Evolutionary conservation across 805 yeast genomes (phyloP), one percentile per base, ranked within the genome.

Genomic region (Metschnikowia koreensis): DNA sequence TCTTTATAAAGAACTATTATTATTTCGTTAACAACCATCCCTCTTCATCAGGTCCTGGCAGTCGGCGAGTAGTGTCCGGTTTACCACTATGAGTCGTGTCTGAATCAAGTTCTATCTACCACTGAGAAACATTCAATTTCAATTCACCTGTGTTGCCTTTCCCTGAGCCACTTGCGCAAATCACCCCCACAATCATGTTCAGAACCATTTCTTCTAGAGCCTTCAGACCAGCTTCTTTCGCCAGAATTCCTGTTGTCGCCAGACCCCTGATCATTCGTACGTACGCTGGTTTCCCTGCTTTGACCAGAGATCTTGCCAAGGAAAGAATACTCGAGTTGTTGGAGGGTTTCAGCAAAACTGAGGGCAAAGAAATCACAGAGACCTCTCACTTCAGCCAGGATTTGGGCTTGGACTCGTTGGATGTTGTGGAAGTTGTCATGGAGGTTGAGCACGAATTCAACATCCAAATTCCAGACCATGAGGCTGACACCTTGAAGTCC

Each of bases 271-370:
- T 50, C 7, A 29, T 50, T 22, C 47, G 73, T 71, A 63, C 60
- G 44, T 84, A 84, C 67, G 82, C 87, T 36, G 78, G 76, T 46
- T 81, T 80, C 55, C 86, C 88, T 29, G 76, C 79, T 31, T 73
- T 84, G 60, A 81, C 87, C 41, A 81, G 79, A 66, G 88, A 84
- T n/a, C 66, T 80, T 38, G 81, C 86, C 49, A 73, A 73, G 48
- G 86, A 82, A 60, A 78, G 90, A 73, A 74, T 84, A 50, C 63
- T 82, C 50, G 88, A 84, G 62, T 69, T 84, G 61, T 74, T 84
- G 56, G 87, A 84, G 67, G 82, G 86, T 8, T 84, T 80, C 68
- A 84, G 80, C 59, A 84, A 83, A 63, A 76, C 81, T 17, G 75
- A 74, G 41, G 56, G 65, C 45, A 73, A 70, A 53, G 74, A 69